phyloP scores from a whole-genome alignment of 164 flowering plant genomes.

The Saururus chinensis region DNA sequence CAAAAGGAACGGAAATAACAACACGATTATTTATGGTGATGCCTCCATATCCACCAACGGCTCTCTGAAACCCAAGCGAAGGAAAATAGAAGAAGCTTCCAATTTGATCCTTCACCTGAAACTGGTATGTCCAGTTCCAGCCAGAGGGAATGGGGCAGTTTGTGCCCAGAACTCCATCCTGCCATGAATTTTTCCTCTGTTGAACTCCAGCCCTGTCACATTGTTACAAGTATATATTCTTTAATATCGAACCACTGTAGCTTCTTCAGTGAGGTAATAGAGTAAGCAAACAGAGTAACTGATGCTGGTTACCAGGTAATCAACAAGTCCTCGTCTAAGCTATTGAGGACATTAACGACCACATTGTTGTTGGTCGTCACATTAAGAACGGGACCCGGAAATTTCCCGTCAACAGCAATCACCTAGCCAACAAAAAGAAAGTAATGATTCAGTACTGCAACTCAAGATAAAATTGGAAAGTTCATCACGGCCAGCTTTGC shows the following conservation, averaged over 20 bases:
- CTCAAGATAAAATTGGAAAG: no score
- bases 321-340: slow-evolving; percentile 71
- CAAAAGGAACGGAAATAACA: slow-evolving; percentile 8
- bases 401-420: slow-evolving; percentile 68
- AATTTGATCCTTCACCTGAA: slow-evolving; percentile 13
- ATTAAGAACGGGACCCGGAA: slow-evolving; percentile 86
- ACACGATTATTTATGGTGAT: slow-evolving; percentile 4
- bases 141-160: slow-evolving; percentile 12
- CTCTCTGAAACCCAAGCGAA: slow-evolving; percentile 4
- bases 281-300: background rate
- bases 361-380: slow-evolving; percentile 79
- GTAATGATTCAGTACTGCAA: background rate
- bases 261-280: background rate
- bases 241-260: background rate
- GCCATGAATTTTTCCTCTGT: slow-evolving; percentile 9
- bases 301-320: slow-evolving; percentile 60
- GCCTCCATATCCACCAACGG: slow-evolving; percentile 9
- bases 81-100: slow-evolving; percentile 8
- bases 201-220: slow-evolving; percentile 7
- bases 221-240: background rate
- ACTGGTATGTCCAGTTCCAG: slow-evolving; percentile 7
- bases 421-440: slow-evolving; percentile 37
- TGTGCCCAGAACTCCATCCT: slow-evolving; percentile 8
- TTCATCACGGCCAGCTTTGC: no score
- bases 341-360: slow-evolving; percentile 65